These are phyloP conservation scores for Dentipellis sp. DNA, from an alignment of 768 basidiomycete species.

Conservation along the genomic window DNA sequence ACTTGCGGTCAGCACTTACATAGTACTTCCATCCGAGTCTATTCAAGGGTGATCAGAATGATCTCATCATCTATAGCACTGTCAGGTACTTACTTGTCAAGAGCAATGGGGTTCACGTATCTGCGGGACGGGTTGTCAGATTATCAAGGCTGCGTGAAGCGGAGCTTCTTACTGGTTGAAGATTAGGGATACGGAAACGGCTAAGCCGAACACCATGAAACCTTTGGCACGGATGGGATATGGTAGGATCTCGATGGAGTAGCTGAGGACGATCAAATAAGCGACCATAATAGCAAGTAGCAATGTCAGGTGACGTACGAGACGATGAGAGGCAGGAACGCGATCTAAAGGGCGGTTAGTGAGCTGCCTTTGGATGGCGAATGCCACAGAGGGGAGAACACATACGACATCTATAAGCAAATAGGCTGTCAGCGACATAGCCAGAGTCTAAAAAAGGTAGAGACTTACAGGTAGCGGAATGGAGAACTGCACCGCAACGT, in stretches of 20 bases:
- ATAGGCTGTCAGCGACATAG: not conserved
- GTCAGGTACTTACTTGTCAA: conserved; percentile 10
- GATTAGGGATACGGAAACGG: conserved; percentile 35
- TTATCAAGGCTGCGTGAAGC: not conserved
- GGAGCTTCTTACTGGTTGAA: conserved; percentile 30
- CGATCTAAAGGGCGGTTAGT: conserved; percentile 23
- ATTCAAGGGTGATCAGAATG: not conserved
- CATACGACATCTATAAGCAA: conserved; percentile 21
- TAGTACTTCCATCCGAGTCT: conserved; percentile 39
- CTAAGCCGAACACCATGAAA: conserved; percentile 36
- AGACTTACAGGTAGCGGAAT: conserved; percentile 70
- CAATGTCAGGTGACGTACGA: conserved; percentile 4
- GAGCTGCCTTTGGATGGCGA: conserved; percentile 4
- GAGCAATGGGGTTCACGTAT: conserved; percentile 35
- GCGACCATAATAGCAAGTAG: not conserved
- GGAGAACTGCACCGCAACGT: conserved; percentile 41
- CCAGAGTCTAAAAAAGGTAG: not conserved
- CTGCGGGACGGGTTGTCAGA: not conserved
- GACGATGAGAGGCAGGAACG: conserved; percentile 32
- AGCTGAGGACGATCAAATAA: conserved; percentile 6
- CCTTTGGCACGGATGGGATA: conserved; percentile 41
- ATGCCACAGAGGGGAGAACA: conserved; percentile 19
- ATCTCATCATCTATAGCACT: not conserved
- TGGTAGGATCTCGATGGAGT: conserved; percentile 41
- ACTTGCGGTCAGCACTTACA: conserved; percentile 16